Base-by-base conservation (phyloP, 441 rosid species). In the Brassica balearica region DNA sequence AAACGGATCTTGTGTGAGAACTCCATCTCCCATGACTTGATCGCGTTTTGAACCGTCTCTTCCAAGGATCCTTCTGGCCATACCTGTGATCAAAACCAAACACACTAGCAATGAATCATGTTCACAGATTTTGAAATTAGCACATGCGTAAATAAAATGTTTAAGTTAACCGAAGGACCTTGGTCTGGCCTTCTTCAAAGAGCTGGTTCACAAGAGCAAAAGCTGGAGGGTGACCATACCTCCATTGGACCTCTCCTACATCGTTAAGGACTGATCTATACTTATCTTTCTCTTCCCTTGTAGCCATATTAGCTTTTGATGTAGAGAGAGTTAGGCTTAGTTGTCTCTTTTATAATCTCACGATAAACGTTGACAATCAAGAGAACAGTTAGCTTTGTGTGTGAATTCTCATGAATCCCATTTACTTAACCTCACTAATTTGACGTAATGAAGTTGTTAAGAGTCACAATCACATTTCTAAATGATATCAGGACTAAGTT, bases 11-110 rank as follows among this genome's bases (percentile, higher is more conserved):
- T 92, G 80, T 91, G 95, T 14, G 95, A 89, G 14, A 92, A 71
- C 73, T 94, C 97, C 97, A 88, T 87, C 77, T 92, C 98, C 98
- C 97, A 90, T 71, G 92, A 81, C 80, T 92, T 90, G 19, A 94
- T 75, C 1, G 95, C 97, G 41, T 88, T 94, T 74, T 94, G 92
- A 43, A 94, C 92, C 0, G 75, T 82, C 80, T 90, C 97, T 85
- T 92, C 98, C 6, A 91, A 60, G 3, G 96, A 94, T 0, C 90
- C 97, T 69, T 88, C 64, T 56, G 89, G 84, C 97, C 96, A 94
- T 58, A 84, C 93, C 94, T 91, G 79, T 69, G 38, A 11, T 19
- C 60, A 62, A 20, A 55, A 74, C n/a, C 15, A 64, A 46, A 14
- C 19, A n/a, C 15, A 15, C n/a, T 5, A 15, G 0, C 14, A 67